Percentiles rank a stretch among this genome's conserved stretches.
These are phyloP conservation scores for Xylaria venustula DNA, from an alignment of 495 filamentous ascomycete genomes.

Conservation along the genomic window DNA sequence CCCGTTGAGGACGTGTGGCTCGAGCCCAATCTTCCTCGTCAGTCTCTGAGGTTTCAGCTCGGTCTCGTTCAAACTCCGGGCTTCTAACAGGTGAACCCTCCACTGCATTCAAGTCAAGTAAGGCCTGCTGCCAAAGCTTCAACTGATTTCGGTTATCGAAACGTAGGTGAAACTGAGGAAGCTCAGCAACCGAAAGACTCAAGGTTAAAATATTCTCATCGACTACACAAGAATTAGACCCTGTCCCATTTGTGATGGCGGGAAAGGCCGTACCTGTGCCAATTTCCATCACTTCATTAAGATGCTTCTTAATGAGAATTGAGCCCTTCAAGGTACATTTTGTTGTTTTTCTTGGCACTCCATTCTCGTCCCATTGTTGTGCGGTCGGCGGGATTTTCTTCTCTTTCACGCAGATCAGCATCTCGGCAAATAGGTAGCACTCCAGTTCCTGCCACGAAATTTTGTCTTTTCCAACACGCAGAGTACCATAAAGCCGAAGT, in stretches of 20 bases:
- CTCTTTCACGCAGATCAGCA: conserved; percentile 99
- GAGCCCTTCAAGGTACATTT: conserved; percentile 94
- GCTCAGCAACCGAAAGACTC: conserved; percentile 86
- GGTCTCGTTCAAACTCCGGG: conserved; percentile 65
- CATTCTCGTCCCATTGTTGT: conserved; percentile 61
- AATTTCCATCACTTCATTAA: conserved; percentile 80
- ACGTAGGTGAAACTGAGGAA: conserved; percentile 94
- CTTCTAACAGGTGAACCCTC: conserved; percentile 60
- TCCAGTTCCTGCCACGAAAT: conserved; percentile 98
- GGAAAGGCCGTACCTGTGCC: conserved; percentile 33
- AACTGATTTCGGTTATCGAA: conserved; percentile 85
- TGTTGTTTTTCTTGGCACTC: conserved; percentile 57
- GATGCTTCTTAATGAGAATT: conserved; percentile 96
- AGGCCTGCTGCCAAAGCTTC: conserved; percentile 85
- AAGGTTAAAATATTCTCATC: conserved; percentile 87
- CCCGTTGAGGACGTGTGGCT: conserved; percentile 66
- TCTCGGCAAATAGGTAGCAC: conserved; percentile 95
- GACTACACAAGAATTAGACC: conserved; percentile 37
- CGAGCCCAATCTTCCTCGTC: conserved; percentile 92
- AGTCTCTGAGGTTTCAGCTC: conserved; percentile 69
- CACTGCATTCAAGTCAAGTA: conserved; percentile 76
- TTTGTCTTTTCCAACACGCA: conserved; percentile 94
- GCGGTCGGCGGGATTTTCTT: conserved; percentile 61
- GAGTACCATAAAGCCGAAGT: conserved; percentile 84
- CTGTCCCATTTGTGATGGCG: conserved; percentile 17